Evolutionary conservation across 306 rosid genomes (phyloP).

Genomic region (Castanopsis chinensis): DNA sequence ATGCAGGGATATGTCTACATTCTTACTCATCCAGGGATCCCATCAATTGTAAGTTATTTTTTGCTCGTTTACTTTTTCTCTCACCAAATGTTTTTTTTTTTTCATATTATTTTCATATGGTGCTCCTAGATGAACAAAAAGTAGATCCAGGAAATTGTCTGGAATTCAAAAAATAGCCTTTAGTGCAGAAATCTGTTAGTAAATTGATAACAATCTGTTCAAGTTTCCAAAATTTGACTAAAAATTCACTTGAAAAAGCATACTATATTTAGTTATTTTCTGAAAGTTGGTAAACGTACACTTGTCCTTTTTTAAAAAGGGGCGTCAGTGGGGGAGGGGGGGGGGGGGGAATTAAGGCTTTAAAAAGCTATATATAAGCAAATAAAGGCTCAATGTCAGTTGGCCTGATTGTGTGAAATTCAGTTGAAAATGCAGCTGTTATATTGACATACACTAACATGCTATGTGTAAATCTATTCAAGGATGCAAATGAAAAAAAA

Average conservation of each 20-base stretch:
- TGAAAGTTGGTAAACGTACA: too few relatives aligned
- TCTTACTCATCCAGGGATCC: slow-evolving; percentile 47
- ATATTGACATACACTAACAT: too few relatives aligned
- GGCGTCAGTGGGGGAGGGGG: too few relatives aligned
- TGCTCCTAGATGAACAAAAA: neutral
- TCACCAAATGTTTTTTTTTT: neutral
- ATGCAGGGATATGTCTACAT: slow-evolving; percentile 38
- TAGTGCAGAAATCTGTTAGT: neutral
- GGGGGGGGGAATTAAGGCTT: too few relatives aligned
- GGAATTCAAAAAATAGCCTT: neutral
- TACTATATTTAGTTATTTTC: too few relatives aligned
- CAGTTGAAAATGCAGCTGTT: too few relatives aligned
- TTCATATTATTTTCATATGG: neutral
- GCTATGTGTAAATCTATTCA: too few relatives aligned
- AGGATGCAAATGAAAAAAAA: too few relatives aligned
- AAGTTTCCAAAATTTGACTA: neutral
- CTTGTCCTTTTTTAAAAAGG: neutral
- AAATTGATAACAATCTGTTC: neutral
- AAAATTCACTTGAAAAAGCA: too few relatives aligned
- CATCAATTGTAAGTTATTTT: slow-evolving; percentile 22
- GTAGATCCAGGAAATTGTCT: neutral
- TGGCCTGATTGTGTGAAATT: too few relatives aligned
- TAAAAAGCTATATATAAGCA: too few relatives aligned
- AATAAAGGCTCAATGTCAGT: too few relatives aligned
- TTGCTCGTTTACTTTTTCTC: neutral